phyloP scores from a whole-genome alignment of 1,284 basidiomycete species.

The Ustanciosporium gigantosporum region DNA sequence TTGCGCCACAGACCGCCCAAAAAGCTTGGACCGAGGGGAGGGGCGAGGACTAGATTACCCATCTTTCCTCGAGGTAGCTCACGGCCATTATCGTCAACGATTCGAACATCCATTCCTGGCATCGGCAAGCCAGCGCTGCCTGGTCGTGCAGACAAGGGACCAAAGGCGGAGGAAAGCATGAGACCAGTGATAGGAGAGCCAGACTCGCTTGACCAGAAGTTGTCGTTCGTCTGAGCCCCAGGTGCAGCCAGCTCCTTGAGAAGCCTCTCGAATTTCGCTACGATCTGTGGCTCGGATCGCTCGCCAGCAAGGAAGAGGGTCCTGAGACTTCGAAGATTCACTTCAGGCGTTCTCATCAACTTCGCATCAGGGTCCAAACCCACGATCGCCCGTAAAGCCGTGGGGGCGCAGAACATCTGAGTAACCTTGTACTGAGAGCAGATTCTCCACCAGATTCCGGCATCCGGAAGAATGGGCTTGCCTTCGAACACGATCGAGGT shows the following conservation, averaged over 20 bases:
- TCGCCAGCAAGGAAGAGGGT: conserved; percentile 58
- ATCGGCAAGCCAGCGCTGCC: conserved; percentile 53
- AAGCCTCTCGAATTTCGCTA: conserved; percentile 37
- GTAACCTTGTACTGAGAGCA: conserved; percentile 40
- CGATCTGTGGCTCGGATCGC: conserved; percentile 51
- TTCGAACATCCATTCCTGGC: conserved; percentile 56
- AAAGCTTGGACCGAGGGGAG: conserved; percentile 46
- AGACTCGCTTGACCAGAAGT: conserved; percentile 56
- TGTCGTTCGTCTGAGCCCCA: conserved; percentile 53
- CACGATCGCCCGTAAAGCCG: conserved; percentile 51
- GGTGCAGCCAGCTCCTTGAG: conserved; percentile 49
- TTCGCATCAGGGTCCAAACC: conserved; percentile 47
- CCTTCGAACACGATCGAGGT: conserved; percentile 56
- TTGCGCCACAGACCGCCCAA: conserved; percentile 56
- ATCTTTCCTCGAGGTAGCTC: conserved; percentile 46
- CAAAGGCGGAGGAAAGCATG: conserved; percentile 38
- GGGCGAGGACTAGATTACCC: conserved; percentile 54
- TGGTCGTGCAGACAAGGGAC: conserved; percentile 33
- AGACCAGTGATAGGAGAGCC: conserved; percentile 55
- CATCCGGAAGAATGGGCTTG: conserved; percentile 57
- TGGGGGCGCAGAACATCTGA: conserved; percentile 51
- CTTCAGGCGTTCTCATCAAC: conserved; percentile 43
- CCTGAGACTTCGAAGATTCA: conserved; percentile 41
- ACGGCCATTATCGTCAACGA: conserved; percentile 55
- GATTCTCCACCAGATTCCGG: conserved; percentile 54